Evolutionary conservation across 2,329 filamentous ascomycete species (phyloP), one percentile per base, ranked within the genome.

Genomic region (Penicillium expansum): DNA sequence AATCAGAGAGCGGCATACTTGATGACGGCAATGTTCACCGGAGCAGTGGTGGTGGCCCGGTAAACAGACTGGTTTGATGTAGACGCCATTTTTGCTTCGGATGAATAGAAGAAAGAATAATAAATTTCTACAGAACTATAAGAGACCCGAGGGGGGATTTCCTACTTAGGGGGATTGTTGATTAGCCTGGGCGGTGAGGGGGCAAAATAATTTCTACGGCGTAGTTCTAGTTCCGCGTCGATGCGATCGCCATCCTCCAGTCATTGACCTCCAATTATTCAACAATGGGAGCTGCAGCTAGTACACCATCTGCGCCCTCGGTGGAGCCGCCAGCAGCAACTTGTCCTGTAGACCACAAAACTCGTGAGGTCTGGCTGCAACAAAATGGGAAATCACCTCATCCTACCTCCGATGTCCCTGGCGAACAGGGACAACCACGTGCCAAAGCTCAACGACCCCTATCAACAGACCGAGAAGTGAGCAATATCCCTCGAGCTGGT

Each of bases 1-100:
- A 66, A 61, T 60, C 30, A 14, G 48, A 56, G 62, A 59, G 62
- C 58, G 59, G 60, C 72, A 67, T 78, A 95, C 89, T 97, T 97
- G 79, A 97, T 94, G 56, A 97, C 92, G 64, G 93, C 93, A 73
- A 97, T 97, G 81, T 97, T 97, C 72, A 97, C 93, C 14, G 93
- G 94, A 39, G 94, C 94, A 62, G 92, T 97, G 58, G 94, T 97
- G 81, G 90, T 97, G 67, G 94, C 91, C 69, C 92, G 89, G 81
- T 95, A 92, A 69, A 97, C 83, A 38, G 77, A 75, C 42, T 69
- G 68, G 53, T 76, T 72, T 39, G 77, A 63, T 53, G 59, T 43
- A 62, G 64, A 62, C 39, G 70, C 67, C 73, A 76, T 76, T 51
- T 32, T 68, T n/a, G 9, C 18, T 52, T 43, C 37, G 24, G 37